A percentile compares a stretch with the other conserved stretches of the same genome.
phyloP scores from a whole-genome alignment of 164 flowering plant genomes.

The Echeveria elegans region DNA sequence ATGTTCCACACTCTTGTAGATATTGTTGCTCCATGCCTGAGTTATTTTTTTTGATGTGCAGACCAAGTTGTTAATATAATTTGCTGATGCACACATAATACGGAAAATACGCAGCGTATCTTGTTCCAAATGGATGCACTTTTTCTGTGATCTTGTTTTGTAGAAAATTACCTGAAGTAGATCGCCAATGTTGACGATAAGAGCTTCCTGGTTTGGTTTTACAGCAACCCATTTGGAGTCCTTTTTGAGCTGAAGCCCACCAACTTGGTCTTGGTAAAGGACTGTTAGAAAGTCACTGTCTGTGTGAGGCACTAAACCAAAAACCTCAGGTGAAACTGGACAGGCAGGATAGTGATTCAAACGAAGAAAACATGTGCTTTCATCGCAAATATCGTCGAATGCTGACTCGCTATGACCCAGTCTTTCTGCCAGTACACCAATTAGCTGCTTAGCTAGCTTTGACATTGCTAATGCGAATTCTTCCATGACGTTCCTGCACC shows the following conservation, averaged over 20 bases:
- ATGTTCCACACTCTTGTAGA: slow-evolving; percentile 71
- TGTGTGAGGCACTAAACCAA: slow-evolving; percentile 71
- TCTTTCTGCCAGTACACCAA: slow-evolving; percentile 40
- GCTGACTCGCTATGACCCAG: slow-evolving; percentile 26
- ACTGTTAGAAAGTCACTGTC: slow-evolving; percentile 77
- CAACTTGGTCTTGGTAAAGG: slow-evolving; percentile 68
- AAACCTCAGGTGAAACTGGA: slow-evolving; percentile 31
- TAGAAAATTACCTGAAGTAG: slow-evolving; percentile 56
- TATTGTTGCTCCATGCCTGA: slow-evolving; percentile 84
- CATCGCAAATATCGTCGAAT: slow-evolving; percentile 32
- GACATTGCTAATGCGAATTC: slow-evolving; percentile 52
- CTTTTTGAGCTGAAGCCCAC: slow-evolving; percentile 71
- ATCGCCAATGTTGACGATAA: slow-evolving; percentile 17
- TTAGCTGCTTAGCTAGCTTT: slow-evolving; percentile 43
- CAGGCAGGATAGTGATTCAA: slow-evolving; percentile 64
- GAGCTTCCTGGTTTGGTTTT: slow-evolving; percentile 53
- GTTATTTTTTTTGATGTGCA: too few species aligned
- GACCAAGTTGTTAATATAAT: not conserved
- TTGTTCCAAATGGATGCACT: not conserved
- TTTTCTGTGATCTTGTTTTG: not conserved
- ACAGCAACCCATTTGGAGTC: slow-evolving; percentile 71
- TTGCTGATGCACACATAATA: not conserved
- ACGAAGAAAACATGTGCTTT: slow-evolving; percentile 55
- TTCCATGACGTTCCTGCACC: slow-evolving; percentile 41
- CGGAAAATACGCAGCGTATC: too few species aligned